A percentile compares a stretch with the other conserved stretches of the same genome.
phyloP scores from a whole-genome alignment of 108 stramenopile species.

The Discostella stelligeroides region DNA sequence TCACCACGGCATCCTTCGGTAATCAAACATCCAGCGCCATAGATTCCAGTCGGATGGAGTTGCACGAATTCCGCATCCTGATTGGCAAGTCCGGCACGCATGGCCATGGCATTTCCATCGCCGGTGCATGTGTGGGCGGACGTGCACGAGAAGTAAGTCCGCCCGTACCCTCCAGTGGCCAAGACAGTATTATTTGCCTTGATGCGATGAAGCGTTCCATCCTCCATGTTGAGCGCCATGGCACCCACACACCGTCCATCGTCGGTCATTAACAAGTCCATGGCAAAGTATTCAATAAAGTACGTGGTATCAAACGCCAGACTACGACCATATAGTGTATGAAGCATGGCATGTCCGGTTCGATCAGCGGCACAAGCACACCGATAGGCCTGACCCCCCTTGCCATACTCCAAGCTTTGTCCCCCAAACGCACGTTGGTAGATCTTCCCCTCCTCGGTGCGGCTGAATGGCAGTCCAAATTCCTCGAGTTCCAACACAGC shows the following conservation, averaged over 20 bases:
- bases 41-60: slow-evolving; percentile 99
- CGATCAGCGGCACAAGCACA: slow-evolving; percentile 98
- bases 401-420: slow-evolving; percentile 95
- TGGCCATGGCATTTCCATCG: slow-evolving; percentile 98
- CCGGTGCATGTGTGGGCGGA: slow-evolving; percentile 99
- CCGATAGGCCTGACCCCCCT: slow-evolving; percentile 97
- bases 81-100: slow-evolving; percentile 85
- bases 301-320: slow-evolving; percentile 99
- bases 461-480: slow-evolving; percentile 92
- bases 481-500: slow-evolving; percentile 97
- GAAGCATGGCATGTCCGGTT: slow-evolving; percentile 99
- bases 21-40: slow-evolving; percentile 99
- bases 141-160: slow-evolving; percentile 98
- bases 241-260: slow-evolving; percentile 94
- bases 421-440: slow-evolving; percentile 99
- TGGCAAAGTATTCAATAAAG: slow-evolving; percentile 99
- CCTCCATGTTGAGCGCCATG: slow-evolving; percentile 98
- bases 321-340: slow-evolving; percentile 98
- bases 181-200: slow-evolving; percentile 97
- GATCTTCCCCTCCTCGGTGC: slow-evolving; percentile 98
- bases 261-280: slow-evolving; percentile 94
- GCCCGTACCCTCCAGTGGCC: slow-evolving; percentile 98
- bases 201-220: slow-evolving; percentile 96
- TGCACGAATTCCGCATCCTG: slow-evolving; percentile 99
- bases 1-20: slow-evolving; percentile 99